A percentile compares a stretch with the other conserved stretches of the same genome.
These are phyloP conservation scores for Barnettozyma sucrosica DNA, from an alignment of 805 yeast genomes.

Conservation along the genomic window DNA sequence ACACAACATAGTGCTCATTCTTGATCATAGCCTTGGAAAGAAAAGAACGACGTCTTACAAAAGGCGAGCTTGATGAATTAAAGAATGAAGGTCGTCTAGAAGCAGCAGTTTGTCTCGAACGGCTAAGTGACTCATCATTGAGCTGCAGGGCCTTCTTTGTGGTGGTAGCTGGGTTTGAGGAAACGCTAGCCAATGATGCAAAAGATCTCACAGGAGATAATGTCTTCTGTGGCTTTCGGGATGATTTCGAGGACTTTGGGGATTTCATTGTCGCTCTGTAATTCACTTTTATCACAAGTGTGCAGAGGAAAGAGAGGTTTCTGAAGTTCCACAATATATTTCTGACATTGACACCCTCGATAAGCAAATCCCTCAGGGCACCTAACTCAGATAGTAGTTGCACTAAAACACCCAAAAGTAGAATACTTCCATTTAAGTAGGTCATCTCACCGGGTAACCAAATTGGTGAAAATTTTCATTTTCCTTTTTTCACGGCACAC, in stretches of 20 bases:
- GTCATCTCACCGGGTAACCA: slow-evolving; percentile 10
- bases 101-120: no score
- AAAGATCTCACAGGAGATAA: background rate
- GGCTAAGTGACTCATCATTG: background rate
- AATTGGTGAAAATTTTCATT: slow-evolving; percentile 8
- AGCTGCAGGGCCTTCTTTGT: background rate
- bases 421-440: background rate
- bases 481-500: background rate
- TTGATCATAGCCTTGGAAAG: slow-evolving; percentile 52
- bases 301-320: background rate
- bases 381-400: background rate
- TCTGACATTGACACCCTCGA: no score
- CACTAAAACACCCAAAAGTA: background rate
- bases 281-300: background rate
- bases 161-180: background rate
- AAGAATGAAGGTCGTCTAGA: slow-evolving; percentile 15
- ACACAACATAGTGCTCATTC: slow-evolving; percentile 48
- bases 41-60: slow-evolving; percentile 51
- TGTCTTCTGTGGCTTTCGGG: background rate
- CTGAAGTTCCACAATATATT: no score
- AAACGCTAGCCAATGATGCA: background rate
- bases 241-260: slow-evolving; percentile 4
- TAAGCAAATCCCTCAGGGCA: background rate
- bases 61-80: slow-evolving; percentile 35
- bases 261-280: background rate